Conservation (phyloP, 495 filamentous ascomycete species). For the Tuber aestivum region DNA sequence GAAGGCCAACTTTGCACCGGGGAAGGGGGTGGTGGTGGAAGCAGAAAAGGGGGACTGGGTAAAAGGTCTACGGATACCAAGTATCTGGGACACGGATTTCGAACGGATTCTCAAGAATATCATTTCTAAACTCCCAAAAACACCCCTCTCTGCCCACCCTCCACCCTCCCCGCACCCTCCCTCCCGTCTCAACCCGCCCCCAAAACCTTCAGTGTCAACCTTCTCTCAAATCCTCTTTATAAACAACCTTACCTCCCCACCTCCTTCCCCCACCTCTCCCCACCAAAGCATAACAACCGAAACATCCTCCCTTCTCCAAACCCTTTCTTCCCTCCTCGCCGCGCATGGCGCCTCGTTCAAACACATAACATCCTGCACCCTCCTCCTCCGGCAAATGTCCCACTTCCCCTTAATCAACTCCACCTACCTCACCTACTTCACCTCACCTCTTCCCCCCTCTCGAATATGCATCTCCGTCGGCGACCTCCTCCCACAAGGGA, state of each 20-base stretch:
- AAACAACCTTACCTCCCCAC: constrained; percentile 24
- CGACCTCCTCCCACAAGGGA: constrained; percentile 51
- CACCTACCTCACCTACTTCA: constrained; percentile 64
- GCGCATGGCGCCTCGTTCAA: constrained; percentile 43
- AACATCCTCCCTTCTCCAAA: constrained; percentile 18
- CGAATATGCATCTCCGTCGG: constrained; percentile 78
- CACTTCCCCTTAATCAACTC: constrained; percentile 69
- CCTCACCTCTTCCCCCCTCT: constrained; percentile 72
- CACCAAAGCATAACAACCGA: constrained; percentile 18
- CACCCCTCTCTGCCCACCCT: neutral
- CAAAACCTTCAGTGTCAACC: neutral
- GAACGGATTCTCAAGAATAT: constrained; percentile 39
- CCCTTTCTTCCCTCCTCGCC: constrained; percentile 22
- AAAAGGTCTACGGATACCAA: constrained; percentile 50
- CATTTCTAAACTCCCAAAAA: neutral
- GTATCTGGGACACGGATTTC: constrained; percentile 49
- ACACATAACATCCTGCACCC: constrained; percentile 65
- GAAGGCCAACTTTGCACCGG: constrained; percentile 54
- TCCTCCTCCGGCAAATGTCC: constrained; percentile 72
- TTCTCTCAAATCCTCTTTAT: constrained; percentile 23
- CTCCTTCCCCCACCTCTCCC: neutral
- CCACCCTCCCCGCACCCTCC: constrained; percentile 47
- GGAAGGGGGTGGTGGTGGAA: constrained; percentile 41
- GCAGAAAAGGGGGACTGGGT: constrained; percentile 44
- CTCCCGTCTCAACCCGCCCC: constrained; percentile 29